phyloP scores from a whole-genome alignment of 257 asterid genomes.

The Gentiana macrophylla region DNA sequence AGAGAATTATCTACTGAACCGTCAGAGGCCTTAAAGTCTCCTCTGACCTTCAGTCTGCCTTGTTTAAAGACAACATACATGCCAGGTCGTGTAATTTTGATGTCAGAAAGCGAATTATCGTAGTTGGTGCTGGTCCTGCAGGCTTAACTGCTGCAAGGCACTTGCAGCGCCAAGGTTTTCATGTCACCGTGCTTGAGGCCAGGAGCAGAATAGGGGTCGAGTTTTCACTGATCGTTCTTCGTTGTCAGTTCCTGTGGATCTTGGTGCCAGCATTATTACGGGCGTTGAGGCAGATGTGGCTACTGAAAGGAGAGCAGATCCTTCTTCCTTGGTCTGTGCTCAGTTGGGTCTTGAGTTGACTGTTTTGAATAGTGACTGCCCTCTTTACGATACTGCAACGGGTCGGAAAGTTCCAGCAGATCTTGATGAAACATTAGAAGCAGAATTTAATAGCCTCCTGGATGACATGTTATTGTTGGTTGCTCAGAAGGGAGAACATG shows the following conservation, averaged over 20 bases:
- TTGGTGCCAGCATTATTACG: conserved; percentile 99
- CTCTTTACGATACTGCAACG: conserved; percentile 79
- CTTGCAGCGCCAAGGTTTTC: conserved; percentile 90
- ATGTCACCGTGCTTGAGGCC: conserved; percentile 80
- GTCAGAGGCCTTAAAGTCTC: conserved; percentile 22
- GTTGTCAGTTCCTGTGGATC: conserved; percentile 96
- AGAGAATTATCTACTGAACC: conserved; percentile 19
- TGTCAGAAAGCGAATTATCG: conserved; percentile 44
- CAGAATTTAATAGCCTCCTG: conserved; percentile 80
- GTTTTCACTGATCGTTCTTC: conserved; percentile 85
- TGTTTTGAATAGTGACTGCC: conserved; percentile 92
- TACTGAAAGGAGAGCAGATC: conserved; percentile 97
- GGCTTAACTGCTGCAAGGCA: conserved; percentile 97
- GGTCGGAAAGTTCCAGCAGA: conserved; percentile 80
- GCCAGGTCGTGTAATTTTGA: conserved; percentile 24
- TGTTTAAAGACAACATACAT: conserved; percentile 15
- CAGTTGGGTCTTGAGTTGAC: conserved; percentile 96
- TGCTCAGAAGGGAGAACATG: conserved; percentile 84
- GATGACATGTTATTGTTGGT: conserved; percentile 91
- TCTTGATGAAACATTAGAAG: conserved; percentile 85
- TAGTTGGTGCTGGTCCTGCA: conserved; percentile 99
- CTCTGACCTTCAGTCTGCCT: conserved; percentile 17
- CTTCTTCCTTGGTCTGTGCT: conserved; percentile 88
- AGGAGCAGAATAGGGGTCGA: conserved; percentile 97
- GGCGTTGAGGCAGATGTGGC: conserved; percentile 98